Base-by-base conservation (phyloP, 2,329 filamentous ascomycete genomes). In the Lasiodiplodia sp. region DNA sequence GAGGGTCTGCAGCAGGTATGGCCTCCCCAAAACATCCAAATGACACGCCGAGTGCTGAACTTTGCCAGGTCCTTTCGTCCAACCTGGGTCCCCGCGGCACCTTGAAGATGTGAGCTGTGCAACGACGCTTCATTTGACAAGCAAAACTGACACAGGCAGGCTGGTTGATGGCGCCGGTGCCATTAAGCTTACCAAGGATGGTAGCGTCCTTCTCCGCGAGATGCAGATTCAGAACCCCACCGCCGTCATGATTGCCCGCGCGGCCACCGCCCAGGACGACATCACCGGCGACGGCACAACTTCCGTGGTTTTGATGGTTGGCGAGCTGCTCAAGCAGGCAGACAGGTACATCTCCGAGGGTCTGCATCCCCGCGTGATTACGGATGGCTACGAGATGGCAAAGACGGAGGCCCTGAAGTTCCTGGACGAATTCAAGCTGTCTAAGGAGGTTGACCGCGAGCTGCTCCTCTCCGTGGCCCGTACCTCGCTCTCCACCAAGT, bases 131-230 rank as follows among this genome's bases (percentile, higher is more conserved):
- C 31, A 38, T 57, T 69, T 60, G 38, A 63, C 28, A 34, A 47
- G 25, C 38, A 53, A 28, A 75, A 78, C 78, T 79, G 69, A 79
- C 72, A 70, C 64, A 31, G 56, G 57, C 71, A 86, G 85, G 85
- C 80, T 89, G 75, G 87, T 89, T 62, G 88, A 90, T 76, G 88
- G 88, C 72, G 83, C 88, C 70, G 88, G 88, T 74, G 84, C 81
- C 89, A 99, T 99, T 85, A 99, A 99, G 85, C 88, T 99, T 80
- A 99, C 96, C 75, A 99, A 99, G 83, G 96, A 99, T 83, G 96
- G 96, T 79, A 97, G 97, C 77, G 95, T 98, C 70, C 85, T 91
- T 73, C 77, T 91, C 75, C 86, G 87, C 76, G 88, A 90, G 78
- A 90, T 90, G 88, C 94, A 98, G 89, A 98, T 98, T 79, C 95